These are phyloP conservation scores for Pichia insulana DNA, from an alignment of 805 yeast species.

Conservation along the genomic window DNA sequence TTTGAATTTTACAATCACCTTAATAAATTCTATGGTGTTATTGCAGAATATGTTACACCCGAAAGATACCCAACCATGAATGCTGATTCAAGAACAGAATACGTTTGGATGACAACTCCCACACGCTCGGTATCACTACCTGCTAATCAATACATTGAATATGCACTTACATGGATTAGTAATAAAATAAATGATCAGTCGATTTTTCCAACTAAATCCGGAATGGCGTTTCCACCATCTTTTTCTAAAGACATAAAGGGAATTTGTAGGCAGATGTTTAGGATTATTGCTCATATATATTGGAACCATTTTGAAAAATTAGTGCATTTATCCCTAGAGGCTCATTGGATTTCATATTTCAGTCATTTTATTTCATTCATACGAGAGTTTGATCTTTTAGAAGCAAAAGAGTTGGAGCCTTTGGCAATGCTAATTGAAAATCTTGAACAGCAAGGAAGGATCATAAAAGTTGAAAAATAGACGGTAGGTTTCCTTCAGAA, in stretches of 20 bases:
- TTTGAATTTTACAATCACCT: slow-evolving; percentile 83
- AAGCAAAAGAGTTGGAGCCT: slow-evolving; percentile 72
- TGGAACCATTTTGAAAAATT: slow-evolving; percentile 91
- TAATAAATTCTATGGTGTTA: slow-evolving; percentile 83
- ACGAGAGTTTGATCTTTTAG: slow-evolving; percentile 76
- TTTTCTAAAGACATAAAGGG: slow-evolving; percentile 77
- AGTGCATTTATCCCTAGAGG: slow-evolving; percentile 86
- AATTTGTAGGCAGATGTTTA: slow-evolving; percentile 84
- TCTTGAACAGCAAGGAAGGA: slow-evolving; percentile 81
- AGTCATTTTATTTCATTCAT: slow-evolving; percentile 88
- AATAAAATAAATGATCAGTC: slow-evolving; percentile 83
- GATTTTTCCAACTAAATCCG: slow-evolving; percentile 84
- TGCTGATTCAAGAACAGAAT: slow-evolving; percentile 89
- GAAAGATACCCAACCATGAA: slow-evolving; percentile 89
- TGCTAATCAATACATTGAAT: slow-evolving; percentile 87
- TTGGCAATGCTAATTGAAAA: slow-evolving; percentile 65
- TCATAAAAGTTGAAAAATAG: slow-evolving; percentile 26
- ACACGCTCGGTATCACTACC: slow-evolving; percentile 81
- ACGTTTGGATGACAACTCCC: slow-evolving; percentile 68
- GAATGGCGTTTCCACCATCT: slow-evolving; percentile 81
- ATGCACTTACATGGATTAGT: slow-evolving; percentile 83
- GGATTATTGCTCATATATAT: slow-evolving; percentile 92
- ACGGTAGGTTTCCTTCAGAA: too few relatives aligned
- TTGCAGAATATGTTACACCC: slow-evolving; percentile 84
- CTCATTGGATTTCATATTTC: slow-evolving; percentile 96